These are phyloP conservation scores for Lentinula sp. DNA, from an alignment of 768 basidiomycete species.

Conservation along the genomic window DNA sequence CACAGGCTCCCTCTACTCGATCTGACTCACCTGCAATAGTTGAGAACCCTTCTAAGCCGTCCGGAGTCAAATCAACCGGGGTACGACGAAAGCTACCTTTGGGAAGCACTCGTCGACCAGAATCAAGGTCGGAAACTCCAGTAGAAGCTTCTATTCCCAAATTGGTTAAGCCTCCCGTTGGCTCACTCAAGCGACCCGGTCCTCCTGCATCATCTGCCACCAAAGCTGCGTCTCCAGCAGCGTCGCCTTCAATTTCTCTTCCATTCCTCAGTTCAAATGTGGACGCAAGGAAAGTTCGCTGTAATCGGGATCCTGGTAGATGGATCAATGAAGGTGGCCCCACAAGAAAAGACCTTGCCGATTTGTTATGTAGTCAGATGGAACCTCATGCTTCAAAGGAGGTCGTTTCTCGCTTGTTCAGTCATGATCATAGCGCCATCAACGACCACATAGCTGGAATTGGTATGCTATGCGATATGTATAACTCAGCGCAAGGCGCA, in stretches of 20 bases:
- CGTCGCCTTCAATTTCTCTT: slow-evolving; percentile 25
- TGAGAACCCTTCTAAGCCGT: slow-evolving; percentile 1
- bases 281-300: slow-evolving; percentile 59
- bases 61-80: slow-evolving; percentile 47
- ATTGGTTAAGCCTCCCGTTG: slow-evolving; percentile 28
- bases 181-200: slow-evolving; percentile 40
- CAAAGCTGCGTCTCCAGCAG: slow-evolving; percentile 21
- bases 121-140: slow-evolving; percentile 39
- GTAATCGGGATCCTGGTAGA: slow-evolving; percentile 68
- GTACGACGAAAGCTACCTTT: slow-evolving; percentile 70
- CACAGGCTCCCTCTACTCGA: slow-evolving; percentile 42
- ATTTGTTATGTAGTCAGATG: slow-evolving; percentile 88
- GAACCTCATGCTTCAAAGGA: slow-evolving; percentile 76
- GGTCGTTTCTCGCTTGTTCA: slow-evolving; percentile 75
- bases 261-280: slow-evolving; percentile 48
- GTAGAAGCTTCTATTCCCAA: slow-evolving; percentile 27
- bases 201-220: slow-evolving; percentile 23
- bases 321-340: slow-evolving; percentile 88
- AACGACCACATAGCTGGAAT: slow-evolving; percentile 87
- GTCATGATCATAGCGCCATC: slow-evolving; percentile 92
- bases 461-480: slow-evolving; percentile 69
- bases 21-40: slow-evolving; percentile 23
- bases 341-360: slow-evolving; percentile 81
- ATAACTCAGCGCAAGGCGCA: slow-evolving; percentile 46
- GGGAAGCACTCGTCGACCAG: slow-evolving; percentile 44